A percentile compares a stretch with the other conserved stretches of the same genome.
phyloP scores from a whole-genome alignment of 805 yeast genomes.

The Saturnispora sekii region DNA sequence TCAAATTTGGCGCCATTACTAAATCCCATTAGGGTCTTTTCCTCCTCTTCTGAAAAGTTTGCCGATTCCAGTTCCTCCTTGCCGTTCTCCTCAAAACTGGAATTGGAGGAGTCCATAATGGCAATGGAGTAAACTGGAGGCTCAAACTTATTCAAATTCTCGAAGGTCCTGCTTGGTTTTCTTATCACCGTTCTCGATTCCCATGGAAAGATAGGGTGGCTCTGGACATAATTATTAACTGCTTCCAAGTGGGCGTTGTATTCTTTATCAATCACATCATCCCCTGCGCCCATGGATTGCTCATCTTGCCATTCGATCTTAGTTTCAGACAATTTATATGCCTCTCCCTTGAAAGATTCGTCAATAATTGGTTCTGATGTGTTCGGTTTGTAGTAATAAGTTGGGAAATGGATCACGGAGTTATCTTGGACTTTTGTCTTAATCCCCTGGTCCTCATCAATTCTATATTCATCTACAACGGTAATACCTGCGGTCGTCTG shows the following conservation, averaged over 20 bases:
- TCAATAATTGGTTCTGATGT: slow-evolving; percentile 10
- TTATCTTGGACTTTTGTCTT: too few relatives aligned
- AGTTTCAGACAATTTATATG: slow-evolving; percentile 23
- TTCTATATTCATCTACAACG: not conserved
- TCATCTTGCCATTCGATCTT: slow-evolving; percentile 12
- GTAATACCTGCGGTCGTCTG: not conserved
- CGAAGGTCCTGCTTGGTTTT: slow-evolving; percentile 16
- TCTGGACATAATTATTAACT: slow-evolving; percentile 17
- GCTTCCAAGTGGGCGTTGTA: not conserved
- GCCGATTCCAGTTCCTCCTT: too few relatives aligned
- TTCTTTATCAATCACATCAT: not conserved
- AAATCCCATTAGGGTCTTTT: slow-evolving; percentile 13
- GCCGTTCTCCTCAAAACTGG: not conserved
- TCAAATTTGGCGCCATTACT: slow-evolving; percentile 17
- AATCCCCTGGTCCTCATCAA: not conserved
- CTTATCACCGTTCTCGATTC: slow-evolving; percentile 13
- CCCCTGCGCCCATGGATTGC: not conserved
- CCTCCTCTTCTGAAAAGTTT: not conserved
- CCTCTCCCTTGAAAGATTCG: slow-evolving; percentile 24
- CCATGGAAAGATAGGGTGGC: slow-evolving; percentile 31
- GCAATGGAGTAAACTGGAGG: slow-evolving; percentile 14
- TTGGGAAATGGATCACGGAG: slow-evolving; percentile 17
- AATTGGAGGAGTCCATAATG: slow-evolving; percentile 5
- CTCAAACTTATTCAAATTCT: slow-evolving; percentile 10
- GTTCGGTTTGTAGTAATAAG: slow-evolving; percentile 17